A percentile compares a stretch with the other conserved stretches of the same genome.
Evolutionary conservation across 2,329 filamentous ascomycete genomes (phyloP).

Genomic region (Tricladium varicosporioides): DNA sequence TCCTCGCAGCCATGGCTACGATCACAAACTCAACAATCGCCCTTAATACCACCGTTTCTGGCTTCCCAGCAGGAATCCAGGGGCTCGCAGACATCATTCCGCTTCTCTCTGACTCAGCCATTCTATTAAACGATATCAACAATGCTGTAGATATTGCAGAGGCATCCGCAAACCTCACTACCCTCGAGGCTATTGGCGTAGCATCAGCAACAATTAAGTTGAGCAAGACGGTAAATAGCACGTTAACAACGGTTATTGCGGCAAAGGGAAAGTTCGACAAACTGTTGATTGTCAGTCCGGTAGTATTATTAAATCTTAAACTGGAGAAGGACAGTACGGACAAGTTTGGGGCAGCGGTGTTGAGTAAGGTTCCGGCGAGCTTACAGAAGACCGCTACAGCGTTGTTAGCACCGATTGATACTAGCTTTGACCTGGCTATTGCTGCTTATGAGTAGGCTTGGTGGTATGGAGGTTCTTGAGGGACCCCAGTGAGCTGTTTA

Average conservation of each 20-base stretch:
- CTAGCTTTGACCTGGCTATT: slow-evolving; percentile 17
- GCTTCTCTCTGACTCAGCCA: slow-evolving; percentile 40
- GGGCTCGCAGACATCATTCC: slow-evolving; percentile 26
- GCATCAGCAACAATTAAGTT: slow-evolving; percentile 35
- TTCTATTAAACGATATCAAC: slow-evolving; percentile 41
- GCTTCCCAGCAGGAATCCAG: slow-evolving; percentile 10
- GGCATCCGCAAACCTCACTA: slow-evolving; percentile 36
- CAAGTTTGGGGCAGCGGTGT: slow-evolving; percentile 20
- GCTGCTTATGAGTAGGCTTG: slow-evolving; percentile 7
- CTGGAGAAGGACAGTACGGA: slow-evolving; percentile 40
- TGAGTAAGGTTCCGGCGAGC: slow-evolving; percentile 16
- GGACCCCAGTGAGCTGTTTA: no score
- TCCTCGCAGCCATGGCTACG: slow-evolving; percentile 21
- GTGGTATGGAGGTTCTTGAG: not conserved
- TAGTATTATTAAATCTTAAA: slow-evolving; percentile 43
- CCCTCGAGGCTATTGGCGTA: slow-evolving; percentile 36
- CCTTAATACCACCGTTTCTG: slow-evolving; percentile 21
- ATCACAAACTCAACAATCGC: slow-evolving; percentile 21
- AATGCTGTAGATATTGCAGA: slow-evolving; percentile 38
- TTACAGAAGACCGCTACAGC: slow-evolving; percentile 20
- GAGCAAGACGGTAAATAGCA: slow-evolving; percentile 5
- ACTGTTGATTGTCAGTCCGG: slow-evolving; percentile 39
- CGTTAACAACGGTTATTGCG: slow-evolving; percentile 14
- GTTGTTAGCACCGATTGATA: slow-evolving; percentile 39
- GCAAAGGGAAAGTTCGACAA: slow-evolving; percentile 45